Base-by-base conservation (phyloP, 768 basidiomycete genomes). In the Amanita pallidorosea region DNA sequence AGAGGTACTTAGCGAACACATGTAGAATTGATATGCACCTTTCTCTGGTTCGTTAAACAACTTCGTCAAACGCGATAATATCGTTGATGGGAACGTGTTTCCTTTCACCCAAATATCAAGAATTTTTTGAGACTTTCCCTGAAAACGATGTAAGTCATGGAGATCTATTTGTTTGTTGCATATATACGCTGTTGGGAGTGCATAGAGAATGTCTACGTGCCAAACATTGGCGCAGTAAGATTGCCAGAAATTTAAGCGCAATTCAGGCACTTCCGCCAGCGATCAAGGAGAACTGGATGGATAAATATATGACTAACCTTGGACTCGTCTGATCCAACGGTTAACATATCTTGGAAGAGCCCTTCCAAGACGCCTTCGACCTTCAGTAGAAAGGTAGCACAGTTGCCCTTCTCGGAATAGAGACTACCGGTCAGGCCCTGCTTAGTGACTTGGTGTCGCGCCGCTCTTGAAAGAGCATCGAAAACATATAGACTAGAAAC, bases 41-140 rank as follows among this genome's bases (percentile, higher is more conserved):
- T 90, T 81, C 73, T 74, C 76, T 63, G 76, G 71, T 66, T 73
- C 79, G 68, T 78, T 78, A 67, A 88, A 65, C 65, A 84, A 70
- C 65, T 81, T 77, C 67, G 74, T 71, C 65, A 96, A 73, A 58
- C 81, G 83, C 55, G 81, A 71, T 61, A 94, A 70, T 63, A 88
- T 80, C 58, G 75, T 63, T 60, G 81, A 63, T 52, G 92, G 85
- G 70, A 99, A 99, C 45, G 95, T 95, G 67, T 75, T 80, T 53
- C 82, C 80, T 67, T 94, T 95, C 60, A 76, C 77, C 95, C 95
- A 99, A 61, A 99, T 97, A 70, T 97, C 96, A 67, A 95, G 80
- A 61, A 99, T 83, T 69, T 98, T 98, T 75, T 86, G 85, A 42
- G 88, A 78, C 72, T 99, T 99, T 74, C 96, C 95, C 94, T 97